Evolutionary conservation across 768 basidiomycete species (phyloP), one percentile per base, ranked within the genome.

Genomic region (Agrocybe praecox): DNA sequence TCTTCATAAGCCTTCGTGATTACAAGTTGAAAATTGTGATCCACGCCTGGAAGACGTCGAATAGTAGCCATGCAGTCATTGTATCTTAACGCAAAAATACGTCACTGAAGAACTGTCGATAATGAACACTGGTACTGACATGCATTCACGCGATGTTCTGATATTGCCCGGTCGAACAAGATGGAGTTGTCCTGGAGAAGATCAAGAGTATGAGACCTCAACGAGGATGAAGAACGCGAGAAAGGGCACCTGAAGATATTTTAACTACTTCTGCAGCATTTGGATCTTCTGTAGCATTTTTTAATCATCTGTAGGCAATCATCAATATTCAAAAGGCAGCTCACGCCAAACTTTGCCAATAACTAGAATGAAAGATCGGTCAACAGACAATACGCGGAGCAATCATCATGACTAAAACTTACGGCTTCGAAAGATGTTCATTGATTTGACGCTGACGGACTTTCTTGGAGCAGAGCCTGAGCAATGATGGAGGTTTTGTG

Each of bases 1-100:
- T 98, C 96, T 63, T 98, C 94, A 67, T 92, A 98, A 1, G 97
- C 95, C 58, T 96, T 81, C n/a, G 95, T 97, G 52, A 98, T 87
- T 10, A 97, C 96, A 10, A 99, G 82, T 70, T 98, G 92, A 69
- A 89, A 92, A 72, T 85, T 87, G 79, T 86, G 92, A 62, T 83
- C 91, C 44, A 90, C 67, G 1, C 85, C 79, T 29, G 90, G 86
- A 46, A 90, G 85, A 56, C 95, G 86, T 54, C 97, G 86, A 68
- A 99, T 89, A 21, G 96, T 94, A 10, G 90, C 89, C 78, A 97
- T 95, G 6, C 96, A 96, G 63, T 97, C 95, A 61, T 93, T 94
- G 73, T 92, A 98, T 67, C 96, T 98, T 67, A 14, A 53, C 46
- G 23, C 26, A 9, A 4, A 29, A 4, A 29, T 9, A 29, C 5